Base-by-base conservation (phyloP, 345 rosid species). In the Salix arbutifolia region DNA sequence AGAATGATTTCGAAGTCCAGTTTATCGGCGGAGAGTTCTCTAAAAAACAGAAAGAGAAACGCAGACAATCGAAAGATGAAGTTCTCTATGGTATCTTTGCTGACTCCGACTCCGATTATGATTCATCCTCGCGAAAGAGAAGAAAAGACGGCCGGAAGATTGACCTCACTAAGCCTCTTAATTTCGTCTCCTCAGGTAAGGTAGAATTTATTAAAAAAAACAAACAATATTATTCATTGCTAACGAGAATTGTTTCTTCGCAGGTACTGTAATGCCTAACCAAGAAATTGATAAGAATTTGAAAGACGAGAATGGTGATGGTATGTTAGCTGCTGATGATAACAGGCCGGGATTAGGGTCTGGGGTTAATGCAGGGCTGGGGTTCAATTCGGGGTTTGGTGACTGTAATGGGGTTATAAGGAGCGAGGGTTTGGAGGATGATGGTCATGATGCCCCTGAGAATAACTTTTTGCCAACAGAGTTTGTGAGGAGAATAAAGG, bases 1-100 rank as follows among this genome's bases (percentile, higher is more conserved):
- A 93, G 26, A 95, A 95, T 72, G 98, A 95, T 38, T 91, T 80
- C 62, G 99, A 95, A 37, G 99, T 92, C 37, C 87, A 86, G 58
- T 93, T 94, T 96, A 89, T 86, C 13, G 74, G 78, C 53, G 96
- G 90, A 30, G 98, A 95, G 83, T 91, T 89, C 81, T 84, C 87
- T 86, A 81, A 81, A 66, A 86, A 70, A 56, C 89, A 90, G 79
- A 87, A 83, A 80, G 90, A 90, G 77, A 91, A 89, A 81, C 88
- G 87, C 60, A 84, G 76, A 25, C 98, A 93, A 79, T 91, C 97
- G 64, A 95, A 87, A 74, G 84, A 91, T 26, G 92, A 91, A 50
- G 88, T 86, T 42, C 83, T 88, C 1, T 91, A 91, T 14, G 98
- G 98, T 5, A 81, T 84, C 52, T 93, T 91, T 50, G 93, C 93